phyloP scores from a whole-genome alignment of 495 filamentous ascomycete species.

The Penicillium psychrofluorescens region DNA sequence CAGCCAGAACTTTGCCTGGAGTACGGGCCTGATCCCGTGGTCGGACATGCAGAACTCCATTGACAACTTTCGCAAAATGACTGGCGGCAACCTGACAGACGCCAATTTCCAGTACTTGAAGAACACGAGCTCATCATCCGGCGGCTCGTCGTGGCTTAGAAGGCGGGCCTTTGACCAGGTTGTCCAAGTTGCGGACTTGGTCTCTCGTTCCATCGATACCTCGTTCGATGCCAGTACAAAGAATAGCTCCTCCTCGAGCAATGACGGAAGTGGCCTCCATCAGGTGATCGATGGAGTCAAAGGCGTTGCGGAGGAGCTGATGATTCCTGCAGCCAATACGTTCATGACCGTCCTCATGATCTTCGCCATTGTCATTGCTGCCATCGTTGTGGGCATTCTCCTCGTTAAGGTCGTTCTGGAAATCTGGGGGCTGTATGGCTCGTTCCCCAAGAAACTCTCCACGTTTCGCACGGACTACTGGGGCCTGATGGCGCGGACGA shows the following conservation, averaged over 20 bases:
- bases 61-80: slow-evolving; percentile 71
- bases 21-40: slow-evolving; percentile 80
- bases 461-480: slow-evolving; percentile 95
- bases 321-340: slow-evolving; percentile 79
- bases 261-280: slow-evolving; percentile 28
- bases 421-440: slow-evolving; percentile 82
- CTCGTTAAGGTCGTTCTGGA: slow-evolving; percentile 90
- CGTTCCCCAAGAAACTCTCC: slow-evolving; percentile 71
- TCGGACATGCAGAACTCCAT: slow-evolving; percentile 70
- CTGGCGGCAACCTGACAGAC: slow-evolving; percentile 79
- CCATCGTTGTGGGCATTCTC: slow-evolving; percentile 79
- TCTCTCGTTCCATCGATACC: slow-evolving; percentile 43
- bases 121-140: slow-evolving; percentile 45
- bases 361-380: slow-evolving; percentile 78
- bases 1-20: slow-evolving; percentile 88
- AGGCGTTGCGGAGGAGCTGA: slow-evolving; percentile 67
- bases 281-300: slow-evolving; percentile 61
- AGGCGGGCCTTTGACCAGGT: slow-evolving; percentile 45
- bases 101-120: slow-evolving; percentile 69
- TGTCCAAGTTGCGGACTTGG: slow-evolving; percentile 35
- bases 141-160: slow-evolving; percentile 30
- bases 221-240: slow-evolving; percentile 40
- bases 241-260: slow-evolving; percentile 26
- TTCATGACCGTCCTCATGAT: slow-evolving; percentile 94
- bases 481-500: slow-evolving; percentile 78